Evolutionary conservation across 1,139 yeast species (phyloP).

Genomic region (Lodderomyces pseudojiufengensis): DNA sequence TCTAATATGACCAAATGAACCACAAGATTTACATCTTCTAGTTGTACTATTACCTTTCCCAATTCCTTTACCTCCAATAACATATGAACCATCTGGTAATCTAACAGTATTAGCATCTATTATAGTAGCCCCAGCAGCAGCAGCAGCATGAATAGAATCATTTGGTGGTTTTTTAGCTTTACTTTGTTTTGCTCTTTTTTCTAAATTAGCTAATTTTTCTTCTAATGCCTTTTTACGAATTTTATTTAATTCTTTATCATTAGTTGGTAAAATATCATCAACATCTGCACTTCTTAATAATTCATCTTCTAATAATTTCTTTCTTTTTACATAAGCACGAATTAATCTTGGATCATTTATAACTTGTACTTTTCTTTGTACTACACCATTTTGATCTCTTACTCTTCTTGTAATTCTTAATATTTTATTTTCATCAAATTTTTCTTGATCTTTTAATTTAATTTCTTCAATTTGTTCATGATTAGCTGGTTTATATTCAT

Average conservation of each 20-base stretch:
- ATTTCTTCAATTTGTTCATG: constrained; percentile 31
- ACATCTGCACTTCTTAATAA: constrained; percentile 52
- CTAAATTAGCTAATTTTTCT: constrained; percentile 80
- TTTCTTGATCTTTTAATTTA: constrained; percentile 18
- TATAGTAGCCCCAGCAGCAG: constrained; percentile 24
- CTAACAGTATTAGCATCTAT: constrained; percentile 43
- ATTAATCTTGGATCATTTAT: constrained; percentile 84
- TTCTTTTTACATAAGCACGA: constrained; percentile 76
- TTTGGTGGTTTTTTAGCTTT: constrained; percentile 38
- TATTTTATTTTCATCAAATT: constrained; percentile 22
- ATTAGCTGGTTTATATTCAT: constrained; percentile 38
- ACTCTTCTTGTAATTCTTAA: constrained; percentile 76
- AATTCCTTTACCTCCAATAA: constrained; percentile 58
- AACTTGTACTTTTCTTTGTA: constrained; percentile 77
- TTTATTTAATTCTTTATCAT: constrained; percentile 80
- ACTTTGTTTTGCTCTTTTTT: constrained; percentile 56
- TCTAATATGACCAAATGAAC: constrained; percentile 90
- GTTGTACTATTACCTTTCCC: constrained; percentile 78
- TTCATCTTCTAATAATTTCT: constrained; percentile 73
- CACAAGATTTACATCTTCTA: constrained; percentile 90
- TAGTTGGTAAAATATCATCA: constrained; percentile 73
- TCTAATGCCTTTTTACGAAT: constrained; percentile 75
- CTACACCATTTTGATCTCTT: constrained; percentile 79
- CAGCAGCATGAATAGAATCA: constrained; percentile 44
- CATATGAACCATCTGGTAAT: constrained; percentile 45